Evolutionary conservation across 2,329 filamentous ascomycete species (phyloP).

Genomic region (Sphaerulina populicola): DNA sequence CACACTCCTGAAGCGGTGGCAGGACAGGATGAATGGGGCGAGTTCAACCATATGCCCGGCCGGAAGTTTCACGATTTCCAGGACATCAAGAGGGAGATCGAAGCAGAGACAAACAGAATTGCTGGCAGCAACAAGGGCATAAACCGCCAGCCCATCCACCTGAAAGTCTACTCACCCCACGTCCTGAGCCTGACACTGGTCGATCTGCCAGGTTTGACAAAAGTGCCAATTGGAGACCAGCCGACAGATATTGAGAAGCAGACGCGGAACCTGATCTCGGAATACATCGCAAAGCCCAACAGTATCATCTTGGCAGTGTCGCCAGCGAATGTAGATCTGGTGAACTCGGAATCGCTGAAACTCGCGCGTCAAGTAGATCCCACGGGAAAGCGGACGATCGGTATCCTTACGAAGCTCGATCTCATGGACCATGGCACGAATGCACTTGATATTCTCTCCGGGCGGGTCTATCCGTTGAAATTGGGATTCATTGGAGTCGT

Average conservation of each 20-base stretch:
- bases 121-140: slow-evolving; percentile 97
- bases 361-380: slow-evolving; percentile 94
- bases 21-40: slow-evolving; percentile 69
- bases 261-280: slow-evolving; percentile 88
- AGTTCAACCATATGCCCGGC: slow-evolving; percentile 91
- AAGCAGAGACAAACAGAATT: slow-evolving; percentile 91
- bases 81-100: slow-evolving; percentile 92
- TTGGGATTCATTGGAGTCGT: slow-evolving; percentile 97
- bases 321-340: slow-evolving; percentile 93
- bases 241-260: slow-evolving; percentile 98
- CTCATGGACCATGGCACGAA: slow-evolving; percentile 99
- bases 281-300: slow-evolving; percentile 98
- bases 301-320: slow-evolving; percentile 96
- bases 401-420: slow-evolving; percentile 92
- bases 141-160: slow-evolving; percentile 92
- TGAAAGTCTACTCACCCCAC: slow-evolving; percentile 96
- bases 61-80: slow-evolving; percentile 83
- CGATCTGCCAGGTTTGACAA: slow-evolving; percentile 90
- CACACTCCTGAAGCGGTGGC: slow-evolving; percentile 70
- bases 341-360: slow-evolving; percentile 96
- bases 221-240: slow-evolving; percentile 95
- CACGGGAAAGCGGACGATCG: slow-evolving; percentile 87
- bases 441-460: slow-evolving; percentile 92
- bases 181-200: slow-evolving; percentile 94
- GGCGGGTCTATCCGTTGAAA: slow-evolving; percentile 91